A percentile compares a stretch with the other conserved stretches of the same genome.
Conservation (phyloP, 495 filamentous ascomycete species). For the Hypoxylon subgilvum region DNA sequence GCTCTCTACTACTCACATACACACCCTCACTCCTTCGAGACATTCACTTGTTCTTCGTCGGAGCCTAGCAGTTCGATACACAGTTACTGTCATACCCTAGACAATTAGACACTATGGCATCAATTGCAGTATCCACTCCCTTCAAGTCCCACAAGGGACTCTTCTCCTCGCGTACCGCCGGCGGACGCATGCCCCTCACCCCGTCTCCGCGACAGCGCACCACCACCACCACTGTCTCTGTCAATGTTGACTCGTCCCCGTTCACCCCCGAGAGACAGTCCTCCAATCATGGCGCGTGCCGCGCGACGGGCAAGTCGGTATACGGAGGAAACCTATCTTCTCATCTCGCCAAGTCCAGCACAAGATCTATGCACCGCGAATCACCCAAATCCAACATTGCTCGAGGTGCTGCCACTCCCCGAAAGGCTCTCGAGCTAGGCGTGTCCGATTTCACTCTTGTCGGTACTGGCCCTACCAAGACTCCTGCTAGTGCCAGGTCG, state of each 20-base stretch:
- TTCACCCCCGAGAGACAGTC: constrained; percentile 77
- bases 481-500: constrained; percentile 69
- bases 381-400: constrained; percentile 97
- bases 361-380: constrained; percentile 67
- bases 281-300: constrained; percentile 53
- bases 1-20: constrained; percentile 40
- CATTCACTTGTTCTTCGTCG: constrained; percentile 57
- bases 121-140: constrained; percentile 85
- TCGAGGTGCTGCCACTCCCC: constrained; percentile 67
- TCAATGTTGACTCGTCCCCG: constrained; percentile 68
- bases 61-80: constrained; percentile 44
- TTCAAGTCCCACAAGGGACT: constrained; percentile 91
- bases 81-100: constrained; percentile 40
- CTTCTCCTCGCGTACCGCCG: constrained; percentile 90
- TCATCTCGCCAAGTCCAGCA: constrained; percentile 71
- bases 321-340: constrained; percentile 75
- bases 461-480: constrained; percentile 75
- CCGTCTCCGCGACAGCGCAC: constrained; percentile 76
- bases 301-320: constrained; percentile 66
- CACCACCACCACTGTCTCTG: constrained; percentile 51
- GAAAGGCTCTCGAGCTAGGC: constrained; percentile 82
- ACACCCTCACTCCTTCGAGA: constrained; percentile 43
- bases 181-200: constrained; percentile 91
- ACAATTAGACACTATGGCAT: constrained; percentile 72
- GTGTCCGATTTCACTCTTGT: constrained; percentile 91